These are phyloP conservation scores for Adansonia grandidieri DNA, from an alignment of 441 rosid species.

Conservation along the genomic window DNA sequence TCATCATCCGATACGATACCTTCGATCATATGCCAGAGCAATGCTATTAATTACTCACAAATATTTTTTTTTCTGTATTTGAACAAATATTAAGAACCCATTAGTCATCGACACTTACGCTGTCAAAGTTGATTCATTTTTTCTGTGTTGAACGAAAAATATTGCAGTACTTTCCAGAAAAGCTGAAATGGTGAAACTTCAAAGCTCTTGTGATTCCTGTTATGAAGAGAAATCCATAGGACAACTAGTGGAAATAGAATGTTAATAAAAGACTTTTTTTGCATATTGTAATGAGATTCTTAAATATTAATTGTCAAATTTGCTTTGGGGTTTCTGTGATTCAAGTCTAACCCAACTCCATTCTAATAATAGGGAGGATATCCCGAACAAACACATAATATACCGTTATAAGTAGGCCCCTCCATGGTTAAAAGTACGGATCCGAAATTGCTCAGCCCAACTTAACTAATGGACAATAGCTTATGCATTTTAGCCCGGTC, in stretches of 20 bases:
- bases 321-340: conserved; percentile 1
- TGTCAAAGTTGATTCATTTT: neutral
- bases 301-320: neutral
- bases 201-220: neutral
- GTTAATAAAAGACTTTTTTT: neutral
- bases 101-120: neutral
- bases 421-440: no score
- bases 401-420: no score
- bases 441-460: no score
- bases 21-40: conserved; percentile 45
- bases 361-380: neutral
- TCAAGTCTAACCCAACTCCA: neutral
- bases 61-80: neutral
- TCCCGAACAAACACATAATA: no score
- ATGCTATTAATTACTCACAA: no score
- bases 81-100: no score
- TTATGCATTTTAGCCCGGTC: no score
- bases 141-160: neutral
- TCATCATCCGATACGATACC: conserved; percentile 79
- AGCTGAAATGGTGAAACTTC: conserved; percentile 65
- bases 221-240: neutral
- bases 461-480: no score
- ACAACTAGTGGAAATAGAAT: neutral
- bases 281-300: neutral
- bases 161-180: conserved; percentile 69